Conservation (phyloP, 805 yeast species). For the Wickerhamomyces tratensis region DNA sequence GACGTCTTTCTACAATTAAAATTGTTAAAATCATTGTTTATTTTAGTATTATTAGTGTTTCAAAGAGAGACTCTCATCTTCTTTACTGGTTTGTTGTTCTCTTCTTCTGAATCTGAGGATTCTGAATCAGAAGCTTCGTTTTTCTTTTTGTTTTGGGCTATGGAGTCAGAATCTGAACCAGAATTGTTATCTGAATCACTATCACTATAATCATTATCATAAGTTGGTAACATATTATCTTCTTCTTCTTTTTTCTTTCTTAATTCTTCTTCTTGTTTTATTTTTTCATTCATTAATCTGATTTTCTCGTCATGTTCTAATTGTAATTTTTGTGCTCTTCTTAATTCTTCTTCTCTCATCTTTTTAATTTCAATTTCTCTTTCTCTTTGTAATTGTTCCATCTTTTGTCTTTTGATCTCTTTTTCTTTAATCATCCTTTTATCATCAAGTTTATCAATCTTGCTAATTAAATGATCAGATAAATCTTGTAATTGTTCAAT, state of each 20-base stretch:
- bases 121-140: no score
- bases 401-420: conserved; percentile 4
- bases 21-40: no score
- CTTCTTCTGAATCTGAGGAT: neutral
- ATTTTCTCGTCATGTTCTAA: conserved; percentile 6
- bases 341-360: conserved; percentile 7
- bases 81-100: neutral
- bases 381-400: conserved; percentile 3
- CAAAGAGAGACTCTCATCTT: no score
- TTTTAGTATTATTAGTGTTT: no score
- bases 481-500: conserved; percentile 8
- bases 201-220: conserved; percentile 3
- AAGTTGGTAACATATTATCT: conserved; percentile 12
- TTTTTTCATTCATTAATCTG: neutral
- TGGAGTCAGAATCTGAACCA: no score
- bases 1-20: no score
- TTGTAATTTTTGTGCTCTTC: conserved; percentile 2
- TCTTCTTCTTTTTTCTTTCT: conserved; percentile 8
- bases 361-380: conserved; percentile 4
- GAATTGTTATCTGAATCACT: conserved; percentile 6
- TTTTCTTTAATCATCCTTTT: conserved; percentile 7
- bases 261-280: conserved; percentile 1
- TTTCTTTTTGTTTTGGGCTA: no score
- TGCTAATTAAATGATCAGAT: conserved; percentile 6
- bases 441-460: conserved; percentile 3